A percentile compares a stretch with the other conserved stretches of the same genome.
These are phyloP conservation scores for Nigrospora osmanthi DNA, from an alignment of 2,329 filamentous ascomycete genomes.

Conservation along the genomic window DNA sequence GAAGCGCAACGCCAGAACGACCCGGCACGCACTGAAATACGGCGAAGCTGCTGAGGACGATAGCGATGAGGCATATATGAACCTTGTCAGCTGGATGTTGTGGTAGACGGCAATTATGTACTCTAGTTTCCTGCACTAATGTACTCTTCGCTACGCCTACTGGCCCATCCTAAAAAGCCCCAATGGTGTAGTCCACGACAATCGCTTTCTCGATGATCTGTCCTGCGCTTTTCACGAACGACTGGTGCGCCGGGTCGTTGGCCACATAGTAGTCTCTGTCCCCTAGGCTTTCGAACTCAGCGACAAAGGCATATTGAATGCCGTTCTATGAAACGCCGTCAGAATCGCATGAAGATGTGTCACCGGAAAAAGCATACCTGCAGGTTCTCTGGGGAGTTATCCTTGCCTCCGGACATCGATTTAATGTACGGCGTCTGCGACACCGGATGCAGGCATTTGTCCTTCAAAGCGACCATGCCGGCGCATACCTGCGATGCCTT, in stretches of 20 bases:
- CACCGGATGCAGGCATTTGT: constrained; percentile 51
- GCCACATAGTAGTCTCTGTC: constrained; percentile 34
- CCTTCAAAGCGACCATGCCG: constrained; percentile 46
- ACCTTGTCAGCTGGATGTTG: too few relatives aligned
- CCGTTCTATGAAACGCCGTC: constrained; percentile 40
- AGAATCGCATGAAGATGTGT: too few relatives aligned
- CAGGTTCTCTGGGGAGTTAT: too few relatives aligned
- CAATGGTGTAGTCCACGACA: constrained; percentile 26
- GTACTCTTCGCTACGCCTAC: too few relatives aligned
- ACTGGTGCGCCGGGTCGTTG: constrained; percentile 27
- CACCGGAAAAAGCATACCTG: too few relatives aligned
- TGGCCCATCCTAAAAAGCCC: too few relatives aligned
- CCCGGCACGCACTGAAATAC: too few relatives aligned
- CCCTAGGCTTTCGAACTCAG: constrained; percentile 27
- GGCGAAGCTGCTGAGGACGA: too few relatives aligned
- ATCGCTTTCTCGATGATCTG: constrained; percentile 26
- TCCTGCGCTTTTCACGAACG: constrained; percentile 24
- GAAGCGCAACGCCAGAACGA: too few relatives aligned
- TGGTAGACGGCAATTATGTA: too few relatives aligned
- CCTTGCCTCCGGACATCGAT: constrained; percentile 47
- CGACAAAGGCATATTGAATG: constrained; percentile 32
- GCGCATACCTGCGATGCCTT: constrained; percentile 5
- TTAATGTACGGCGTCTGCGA: constrained; percentile 54
- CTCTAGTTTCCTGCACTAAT: too few relatives aligned
- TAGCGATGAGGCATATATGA: too few relatives aligned